Percentiles rank a stretch among this genome's conserved stretches.
phyloP scores from a whole-genome alignment of 805 yeast genomes.

The Ogataea saltuana region DNA sequence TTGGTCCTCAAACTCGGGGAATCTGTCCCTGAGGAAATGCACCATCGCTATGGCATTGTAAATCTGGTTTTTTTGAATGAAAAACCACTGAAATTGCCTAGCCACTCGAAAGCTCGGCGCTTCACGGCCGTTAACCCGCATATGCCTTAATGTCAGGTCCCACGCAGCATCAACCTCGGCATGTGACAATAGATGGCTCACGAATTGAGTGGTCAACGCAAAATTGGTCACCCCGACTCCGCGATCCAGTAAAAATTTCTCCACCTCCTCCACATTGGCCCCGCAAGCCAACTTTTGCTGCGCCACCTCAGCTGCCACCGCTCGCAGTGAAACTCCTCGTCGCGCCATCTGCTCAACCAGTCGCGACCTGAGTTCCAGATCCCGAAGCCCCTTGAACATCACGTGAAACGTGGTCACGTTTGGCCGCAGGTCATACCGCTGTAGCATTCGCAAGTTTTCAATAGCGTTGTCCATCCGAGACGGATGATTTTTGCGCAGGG shows the following conservation, averaged over 20 bases:
- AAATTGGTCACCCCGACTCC: conserved; percentile 1
- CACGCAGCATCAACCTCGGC: conserved; percentile 14
- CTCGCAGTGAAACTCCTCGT: conserved; percentile 2
- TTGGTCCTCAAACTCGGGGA: conserved; percentile 12
- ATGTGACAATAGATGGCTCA: conserved; percentile 2
- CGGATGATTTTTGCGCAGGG: conserved; percentile 15
- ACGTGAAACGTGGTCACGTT: conserved; percentile 14
- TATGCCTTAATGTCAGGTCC: conserved; percentile 7
- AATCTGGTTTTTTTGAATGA: conserved; percentile 12
- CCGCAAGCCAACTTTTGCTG: conserved; percentile 4
- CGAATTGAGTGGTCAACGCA: not conserved
- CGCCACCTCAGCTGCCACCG: conserved; percentile 7
- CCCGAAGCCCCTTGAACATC: conserved; percentile 16
- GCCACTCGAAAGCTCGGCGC: conserved; percentile 15
- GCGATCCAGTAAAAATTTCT: not conserved
- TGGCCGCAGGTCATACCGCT: conserved; percentile 6
- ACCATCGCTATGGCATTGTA: conserved; percentile 20
- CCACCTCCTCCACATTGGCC: not conserved
- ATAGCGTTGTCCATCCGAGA: conserved; percentile 9
- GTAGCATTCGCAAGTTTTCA: conserved; percentile 12
- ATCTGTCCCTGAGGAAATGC: conserved; percentile 9
- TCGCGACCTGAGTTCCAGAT: conserved; percentile 5
- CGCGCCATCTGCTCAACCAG: conserved; percentile 9
- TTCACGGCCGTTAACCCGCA: conserved; percentile 1
- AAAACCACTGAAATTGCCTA: conserved; percentile 15